A percentile compares a stretch with the other conserved stretches of the same genome.
These are phyloP conservation scores for Yarrowia keelungensis DNA, from an alignment of 805 yeast species.

Conservation along the genomic window DNA sequence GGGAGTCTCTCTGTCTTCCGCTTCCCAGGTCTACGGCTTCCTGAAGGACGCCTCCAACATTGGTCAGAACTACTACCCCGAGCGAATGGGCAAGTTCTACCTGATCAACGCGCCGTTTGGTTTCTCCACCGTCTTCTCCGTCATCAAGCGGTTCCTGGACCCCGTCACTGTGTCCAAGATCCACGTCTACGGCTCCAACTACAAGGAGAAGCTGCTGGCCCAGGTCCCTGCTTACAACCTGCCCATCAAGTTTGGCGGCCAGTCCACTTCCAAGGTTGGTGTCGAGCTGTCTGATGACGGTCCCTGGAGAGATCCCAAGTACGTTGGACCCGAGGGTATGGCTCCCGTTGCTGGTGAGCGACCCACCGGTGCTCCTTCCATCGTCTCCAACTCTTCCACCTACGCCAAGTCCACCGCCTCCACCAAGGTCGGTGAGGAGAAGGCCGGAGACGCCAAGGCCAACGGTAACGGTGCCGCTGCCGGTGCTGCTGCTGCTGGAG, in stretches of 20 bases:
- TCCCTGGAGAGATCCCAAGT: slow-evolving; percentile 94
- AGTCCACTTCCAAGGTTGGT: slow-evolving; percentile 72
- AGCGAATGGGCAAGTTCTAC: slow-evolving; percentile 98
- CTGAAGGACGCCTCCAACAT: slow-evolving; percentile 92
- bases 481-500: slow-evolving; percentile 24
- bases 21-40: slow-evolving; percentile 83
- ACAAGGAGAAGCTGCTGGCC: slow-evolving; percentile 80
- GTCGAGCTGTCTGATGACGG: slow-evolving; percentile 89
- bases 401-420: slow-evolving; percentile 20
- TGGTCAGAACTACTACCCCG: slow-evolving; percentile 98
- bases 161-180: slow-evolving; percentile 97
- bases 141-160: slow-evolving; percentile 93
- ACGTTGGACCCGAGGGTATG: slow-evolving; percentile 93
- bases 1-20: slow-evolving; percentile 86
- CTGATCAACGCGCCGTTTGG: slow-evolving; percentile 97
- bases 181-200: slow-evolving; percentile 80
- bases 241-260: slow-evolving; percentile 91
- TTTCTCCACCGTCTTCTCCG: slow-evolving; percentile 88
- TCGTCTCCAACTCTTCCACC: slow-evolving; percentile 34
- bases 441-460: slow-evolving; percentile 7
- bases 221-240: slow-evolving; percentile 94
- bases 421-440: slow-evolving; percentile 16
- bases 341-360: slow-evolving; percentile 60
- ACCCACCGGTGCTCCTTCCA: slow-evolving; percentile 33
- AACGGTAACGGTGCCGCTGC: slow-evolving; percentile 6